A percentile compares a stretch with the other conserved stretches of the same genome.
phyloP scores from a whole-genome alignment of 73 alveolate genomes.

The Blepharisma stoltei region DNA sequence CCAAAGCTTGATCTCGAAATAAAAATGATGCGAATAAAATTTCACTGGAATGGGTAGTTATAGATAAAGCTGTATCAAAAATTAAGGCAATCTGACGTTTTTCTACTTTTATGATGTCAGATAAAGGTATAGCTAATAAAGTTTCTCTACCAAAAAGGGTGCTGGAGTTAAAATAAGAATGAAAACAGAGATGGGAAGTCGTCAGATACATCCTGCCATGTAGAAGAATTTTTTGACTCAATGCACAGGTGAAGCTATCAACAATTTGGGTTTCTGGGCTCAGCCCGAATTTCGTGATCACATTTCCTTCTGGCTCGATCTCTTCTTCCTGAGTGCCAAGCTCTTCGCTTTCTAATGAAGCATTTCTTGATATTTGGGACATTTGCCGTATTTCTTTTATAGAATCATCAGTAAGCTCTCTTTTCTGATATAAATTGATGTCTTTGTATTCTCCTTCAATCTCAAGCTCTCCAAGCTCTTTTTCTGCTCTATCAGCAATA shows the following conservation, averaged over 20 bases:
- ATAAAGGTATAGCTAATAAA: conserved; percentile 11
- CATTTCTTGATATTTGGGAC: too few relatives aligned
- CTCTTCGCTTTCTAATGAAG: too few relatives aligned
- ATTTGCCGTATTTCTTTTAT: too few relatives aligned
- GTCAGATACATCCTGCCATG: conserved; percentile 25
- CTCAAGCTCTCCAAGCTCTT: too few relatives aligned
- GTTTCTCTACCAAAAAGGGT: conserved; percentile 35
- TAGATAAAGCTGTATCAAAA: conserved; percentile 3
- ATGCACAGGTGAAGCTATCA: conserved; percentile 23
- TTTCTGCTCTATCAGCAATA: too few relatives aligned
- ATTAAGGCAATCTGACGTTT: not conserved
- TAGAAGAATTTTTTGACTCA: conserved; percentile 2
- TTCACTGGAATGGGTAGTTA: not conserved
- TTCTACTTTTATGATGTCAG: conserved; percentile 7
- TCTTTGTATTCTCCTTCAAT: too few relatives aligned
- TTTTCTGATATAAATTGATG: too few relatives aligned
- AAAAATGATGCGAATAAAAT: not conserved
- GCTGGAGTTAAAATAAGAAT: conserved; percentile 4
- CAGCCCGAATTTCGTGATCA: not conserved
- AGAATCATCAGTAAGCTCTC: too few relatives aligned
- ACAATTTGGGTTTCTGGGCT: not conserved
- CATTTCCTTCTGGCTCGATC: too few relatives aligned
- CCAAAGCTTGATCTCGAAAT: conserved; percentile 9
- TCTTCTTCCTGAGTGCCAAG: too few relatives aligned
- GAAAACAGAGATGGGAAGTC: not conserved